Base-by-base conservation (phyloP, 2,329 filamentous ascomycete genomes). In the Monilinia laxa region DNA sequence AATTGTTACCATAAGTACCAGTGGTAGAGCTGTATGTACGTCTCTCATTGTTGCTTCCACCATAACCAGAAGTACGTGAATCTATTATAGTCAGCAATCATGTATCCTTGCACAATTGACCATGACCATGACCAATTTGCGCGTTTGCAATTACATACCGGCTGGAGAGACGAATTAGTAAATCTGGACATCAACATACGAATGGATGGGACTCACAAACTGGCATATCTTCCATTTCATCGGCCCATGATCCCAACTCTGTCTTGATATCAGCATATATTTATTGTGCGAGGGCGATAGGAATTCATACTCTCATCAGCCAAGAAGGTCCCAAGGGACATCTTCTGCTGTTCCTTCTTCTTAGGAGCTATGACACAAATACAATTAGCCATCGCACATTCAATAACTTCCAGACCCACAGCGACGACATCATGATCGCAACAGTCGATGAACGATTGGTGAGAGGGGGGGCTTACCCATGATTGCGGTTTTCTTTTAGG, bases 301-400 rank as follows among this genome's bases (percentile, higher is more conserved):
- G 47, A 53, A 45, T 38, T 49, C 92, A 81, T 85, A 97, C 94
- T 89, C 81, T 92, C 86, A 80, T 97, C 92, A 78, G 86, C 85
- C 84, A 99, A 87, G 87, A 99, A 99, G 82, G 92, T 91, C 85
- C 92, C 92, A 78, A 98, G 89, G 84, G 91, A 92, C 91, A 99
- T 94, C 86, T 96, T 99, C 88, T 96, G 90, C 80, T 87, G 85
- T 82, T 96, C 75, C 84, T 92, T 91, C 84, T 92, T 91, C 80
- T 93, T 91, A 74, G 93, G 94, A 86, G 91, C 93, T 96, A 77
- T 69, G 78, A 28, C 64, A 69, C 69, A 64, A 73, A 69, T 68
- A 69, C 69, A 73, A 79, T 87, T 75, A 87, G 84, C 78, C 18
- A 64, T 23, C 23, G 47, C 18, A 35, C 31, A 54, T 38, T 62